Conservation (phyloP, 257 asterid genomes). For the Verbascum thapsus region DNA sequence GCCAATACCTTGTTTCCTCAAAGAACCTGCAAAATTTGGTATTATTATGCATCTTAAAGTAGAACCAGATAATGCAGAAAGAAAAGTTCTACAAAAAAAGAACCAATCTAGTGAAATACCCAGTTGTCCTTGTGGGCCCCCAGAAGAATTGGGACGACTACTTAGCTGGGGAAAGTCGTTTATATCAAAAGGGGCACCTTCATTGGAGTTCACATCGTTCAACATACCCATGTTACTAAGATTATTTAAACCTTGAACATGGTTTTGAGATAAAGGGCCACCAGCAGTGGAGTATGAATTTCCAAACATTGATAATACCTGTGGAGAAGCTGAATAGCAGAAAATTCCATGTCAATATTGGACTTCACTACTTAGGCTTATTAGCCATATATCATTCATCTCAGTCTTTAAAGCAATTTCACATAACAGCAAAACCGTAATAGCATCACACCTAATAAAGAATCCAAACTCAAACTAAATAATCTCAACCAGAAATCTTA, state of each 20-base stretch:
- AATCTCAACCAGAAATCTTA: too few species aligned
- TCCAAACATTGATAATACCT: slow-evolving; percentile 87
- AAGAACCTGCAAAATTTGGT: slow-evolving; percentile 62
- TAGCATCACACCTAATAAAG: slow-evolving; percentile 1
- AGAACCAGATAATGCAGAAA: slow-evolving; percentile 28
- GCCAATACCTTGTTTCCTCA: slow-evolving; percentile 89
- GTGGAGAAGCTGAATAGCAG: slow-evolving; percentile 88
- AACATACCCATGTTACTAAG: slow-evolving; percentile 77
- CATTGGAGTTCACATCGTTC: slow-evolving; percentile 80
- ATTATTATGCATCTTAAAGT: slow-evolving; percentile 29
- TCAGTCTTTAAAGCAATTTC: slow-evolving; percentile 9
- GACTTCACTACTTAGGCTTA: slow-evolving; percentile 28
- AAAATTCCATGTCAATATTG: slow-evolving; percentile 32
- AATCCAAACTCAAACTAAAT: background rate
- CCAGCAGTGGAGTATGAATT: slow-evolving; percentile 79
- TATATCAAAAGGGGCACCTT: slow-evolving; percentile 88
- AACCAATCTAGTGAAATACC: slow-evolving; percentile 49
- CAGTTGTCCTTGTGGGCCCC: slow-evolving; percentile 94
- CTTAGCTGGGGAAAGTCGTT: slow-evolving; percentile 94
- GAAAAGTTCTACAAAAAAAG: slow-evolving; percentile 22
- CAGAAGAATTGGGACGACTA: slow-evolving; percentile 95
- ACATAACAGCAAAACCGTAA: background rate
- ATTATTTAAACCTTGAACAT: slow-evolving; percentile 71
- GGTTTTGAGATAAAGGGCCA: slow-evolving; percentile 89
- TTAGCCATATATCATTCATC: slow-evolving; percentile 17